Conservation (phyloP, 176 grass and related monocot genomes). For the Oryza glumipatula region DNA sequence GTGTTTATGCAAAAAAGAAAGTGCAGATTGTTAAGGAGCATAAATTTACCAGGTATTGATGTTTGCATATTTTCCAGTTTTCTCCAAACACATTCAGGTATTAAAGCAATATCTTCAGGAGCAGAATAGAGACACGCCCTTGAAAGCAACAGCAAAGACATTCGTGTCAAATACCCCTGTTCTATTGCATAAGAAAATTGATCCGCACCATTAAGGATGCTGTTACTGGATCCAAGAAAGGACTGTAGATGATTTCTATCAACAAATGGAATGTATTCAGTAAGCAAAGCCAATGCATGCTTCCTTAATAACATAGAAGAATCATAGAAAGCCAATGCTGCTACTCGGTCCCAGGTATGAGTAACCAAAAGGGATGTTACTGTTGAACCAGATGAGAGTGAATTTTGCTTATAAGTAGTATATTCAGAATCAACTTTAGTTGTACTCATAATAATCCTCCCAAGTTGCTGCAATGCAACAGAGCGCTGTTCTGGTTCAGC, state of each 20-base stretch:
- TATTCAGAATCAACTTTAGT: slow-evolving; percentile 39
- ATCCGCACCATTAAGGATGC: slow-evolving; percentile 56
- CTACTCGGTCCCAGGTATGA: slow-evolving; percentile 79
- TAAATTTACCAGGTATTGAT: slow-evolving; percentile 61
- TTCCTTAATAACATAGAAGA: slow-evolving; percentile 82
- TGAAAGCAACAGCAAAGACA: slow-evolving; percentile 84
- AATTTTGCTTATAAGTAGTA: slow-evolving; percentile 45
- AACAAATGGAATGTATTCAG: slow-evolving; percentile 73
- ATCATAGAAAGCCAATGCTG: slow-evolving; percentile 65
- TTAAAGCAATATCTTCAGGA: slow-evolving; percentile 83
- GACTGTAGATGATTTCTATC: slow-evolving; percentile 68
- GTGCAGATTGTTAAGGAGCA: slow-evolving; percentile 24
- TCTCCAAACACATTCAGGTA: slow-evolving; percentile 92
- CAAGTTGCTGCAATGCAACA: slow-evolving; percentile 84
- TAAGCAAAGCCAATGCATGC: slow-evolving; percentile 74
- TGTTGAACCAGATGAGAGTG: slow-evolving; percentile 43
- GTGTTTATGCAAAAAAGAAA: slow-evolving; percentile 12
- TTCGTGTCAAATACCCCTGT: slow-evolving; percentile 68
- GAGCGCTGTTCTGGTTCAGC: slow-evolving; percentile 87
- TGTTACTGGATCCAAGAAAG: slow-evolving; percentile 70
- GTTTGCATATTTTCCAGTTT: slow-evolving; percentile 79
- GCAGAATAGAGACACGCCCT: slow-evolving; percentile 88
- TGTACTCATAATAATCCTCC: slow-evolving; percentile 64
- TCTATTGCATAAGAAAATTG: slow-evolving; percentile 68
- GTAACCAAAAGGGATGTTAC: slow-evolving; percentile 62